phyloP scores from a whole-genome alignment of 768 basidiomycete species.

The Hericium erinaceus region DNA sequence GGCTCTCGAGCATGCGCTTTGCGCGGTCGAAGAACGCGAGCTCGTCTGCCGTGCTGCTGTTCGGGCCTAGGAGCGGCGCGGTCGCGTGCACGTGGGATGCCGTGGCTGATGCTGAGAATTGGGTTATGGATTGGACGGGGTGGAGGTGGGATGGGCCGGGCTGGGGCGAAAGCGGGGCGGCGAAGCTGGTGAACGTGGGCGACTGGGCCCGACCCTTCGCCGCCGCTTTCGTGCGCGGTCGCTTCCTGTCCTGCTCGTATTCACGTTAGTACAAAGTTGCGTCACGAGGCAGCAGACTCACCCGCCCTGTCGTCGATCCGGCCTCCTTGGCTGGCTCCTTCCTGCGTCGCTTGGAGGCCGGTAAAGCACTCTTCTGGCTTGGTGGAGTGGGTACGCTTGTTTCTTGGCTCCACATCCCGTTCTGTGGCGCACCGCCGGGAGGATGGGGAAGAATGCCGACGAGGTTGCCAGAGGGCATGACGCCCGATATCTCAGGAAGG shows the following conservation, averaged over 20 bases:
- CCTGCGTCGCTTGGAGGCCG: slow-evolving; percentile 41
- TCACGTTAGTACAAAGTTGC: background rate
- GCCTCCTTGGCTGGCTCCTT: slow-evolving; percentile 42
- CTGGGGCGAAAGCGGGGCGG: slow-evolving; percentile 11
- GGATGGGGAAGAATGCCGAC: slow-evolving; percentile 45
- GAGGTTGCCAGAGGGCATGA: slow-evolving; percentile 31
- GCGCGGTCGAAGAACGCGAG: slow-evolving; percentile 92
- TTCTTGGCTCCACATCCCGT: slow-evolving; percentile 17
- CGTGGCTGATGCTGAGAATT: slow-evolving; percentile 3
- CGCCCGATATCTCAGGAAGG: slow-evolving; percentile 53
- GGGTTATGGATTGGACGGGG: slow-evolving; percentile 3
- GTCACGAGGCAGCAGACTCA: slow-evolving; percentile 2
- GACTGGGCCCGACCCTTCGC: slow-evolving; percentile 13
- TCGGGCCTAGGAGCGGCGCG: slow-evolving; percentile 4
- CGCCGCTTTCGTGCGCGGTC: slow-evolving; percentile 8
- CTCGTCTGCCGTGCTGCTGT: slow-evolving; percentile 49
- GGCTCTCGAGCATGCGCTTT: slow-evolving; percentile 66
- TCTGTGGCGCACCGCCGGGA: slow-evolving; percentile 24
- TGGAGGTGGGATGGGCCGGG: slow-evolving; percentile 9
- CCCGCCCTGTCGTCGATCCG: background rate
- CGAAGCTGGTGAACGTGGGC: slow-evolving; percentile 12
- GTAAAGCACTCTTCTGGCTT: slow-evolving; percentile 10
- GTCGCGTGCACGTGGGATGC: slow-evolving; percentile 8
- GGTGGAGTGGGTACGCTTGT: background rate
- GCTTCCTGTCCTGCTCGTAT: slow-evolving; percentile 10